Evolutionary conservation across 108 stramenopile genomes (phyloP), one percentile per base, ranked within the genome.

Genomic region (Bacterosira constricta): DNA sequence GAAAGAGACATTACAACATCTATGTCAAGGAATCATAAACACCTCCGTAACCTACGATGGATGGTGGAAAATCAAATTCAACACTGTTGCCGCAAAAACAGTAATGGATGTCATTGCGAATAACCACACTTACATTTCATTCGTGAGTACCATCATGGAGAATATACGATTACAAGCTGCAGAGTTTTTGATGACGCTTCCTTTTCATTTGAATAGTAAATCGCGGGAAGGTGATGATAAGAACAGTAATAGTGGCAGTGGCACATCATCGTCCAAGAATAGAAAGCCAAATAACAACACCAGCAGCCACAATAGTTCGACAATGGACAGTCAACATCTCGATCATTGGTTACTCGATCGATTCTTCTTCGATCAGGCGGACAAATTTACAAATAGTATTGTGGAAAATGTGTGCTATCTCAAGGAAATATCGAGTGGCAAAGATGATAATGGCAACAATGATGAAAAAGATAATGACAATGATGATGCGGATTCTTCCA

Each of bases 31-130:
- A 37, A 52, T 80, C 31, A 69, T 84, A 27, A 72, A 79, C 64
- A 71, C 62, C 54, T 52, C 60, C 10, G 66, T 70, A 37, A 67
- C 65, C 0, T 50, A 50, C n/a, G 66, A 80, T 45, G 83, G 77
- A 58, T 76, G 79, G 51, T 89, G 88, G 87, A 88, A 83, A 66
- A 64, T 86, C 31, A 82, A 84, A 26, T 92, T 85, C 57, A 86
- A 89, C 60, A 23, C 47, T 12, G 69, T 82, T 15, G 91, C 91
- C 6, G 88, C 88, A 8, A 79, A 74, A 57, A 85, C 88, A 15
- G 56, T 92, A 26, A 27, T 91, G 36, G 73, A 57, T 50, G 41
- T 73, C 20, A 66, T 86, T 36, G 56, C 64, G 6, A 54, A 62
- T 32, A 51, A 79, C 44, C 37, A 41, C 8, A 69, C 74, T 9